These are phyloP conservation scores for Myxozyma sirexii DNA, from an alignment of 805 yeast genomes.

Conservation along the genomic window DNA sequence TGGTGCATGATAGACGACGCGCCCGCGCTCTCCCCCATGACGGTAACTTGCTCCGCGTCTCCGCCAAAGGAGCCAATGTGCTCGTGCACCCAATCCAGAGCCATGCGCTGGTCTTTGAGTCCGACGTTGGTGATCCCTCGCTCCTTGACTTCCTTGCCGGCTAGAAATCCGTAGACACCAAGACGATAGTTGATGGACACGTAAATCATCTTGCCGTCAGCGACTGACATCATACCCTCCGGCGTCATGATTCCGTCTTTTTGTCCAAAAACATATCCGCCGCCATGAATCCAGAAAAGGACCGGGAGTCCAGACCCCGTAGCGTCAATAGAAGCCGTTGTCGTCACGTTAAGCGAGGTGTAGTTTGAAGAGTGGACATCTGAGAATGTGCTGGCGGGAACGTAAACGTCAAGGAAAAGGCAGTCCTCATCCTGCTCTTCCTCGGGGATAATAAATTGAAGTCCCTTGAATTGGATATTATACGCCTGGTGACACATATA, in stretches of 20 bases:
- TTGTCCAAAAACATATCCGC: slow-evolving; percentile 32
- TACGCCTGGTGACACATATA: slow-evolving; percentile 26
- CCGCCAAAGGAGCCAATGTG: slow-evolving; percentile 47
- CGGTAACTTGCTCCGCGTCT: slow-evolving; percentile 42
- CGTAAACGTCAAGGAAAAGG: slow-evolving; percentile 31
- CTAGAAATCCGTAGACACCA: slow-evolving; percentile 45
- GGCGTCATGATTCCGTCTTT: slow-evolving; percentile 30
- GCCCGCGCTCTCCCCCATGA: slow-evolving; percentile 49
- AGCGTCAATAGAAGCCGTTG: not conserved
- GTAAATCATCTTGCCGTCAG: slow-evolving; percentile 25
- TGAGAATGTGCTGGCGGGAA: slow-evolving; percentile 18
- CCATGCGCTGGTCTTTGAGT: slow-evolving; percentile 44
- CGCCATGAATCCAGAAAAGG: slow-evolving; percentile 34
- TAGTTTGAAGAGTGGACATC: not conserved
- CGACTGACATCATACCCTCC: slow-evolving; percentile 19
- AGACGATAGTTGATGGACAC: slow-evolving; percentile 37
- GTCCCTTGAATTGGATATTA: slow-evolving; percentile 11
- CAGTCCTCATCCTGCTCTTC: slow-evolving; percentile 28
- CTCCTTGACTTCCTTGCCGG: slow-evolving; percentile 36
- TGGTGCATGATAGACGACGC: slow-evolving; percentile 44
- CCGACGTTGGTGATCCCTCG: slow-evolving; percentile 44
- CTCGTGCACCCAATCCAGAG: slow-evolving; percentile 44
- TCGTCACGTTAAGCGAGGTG: not conserved
- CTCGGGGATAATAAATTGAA: slow-evolving; percentile 8
- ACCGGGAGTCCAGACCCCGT: slow-evolving; percentile 16